Conservation (phyloP, 768 basidiomycete genomes). For the Lentinula lateritia region DNA sequence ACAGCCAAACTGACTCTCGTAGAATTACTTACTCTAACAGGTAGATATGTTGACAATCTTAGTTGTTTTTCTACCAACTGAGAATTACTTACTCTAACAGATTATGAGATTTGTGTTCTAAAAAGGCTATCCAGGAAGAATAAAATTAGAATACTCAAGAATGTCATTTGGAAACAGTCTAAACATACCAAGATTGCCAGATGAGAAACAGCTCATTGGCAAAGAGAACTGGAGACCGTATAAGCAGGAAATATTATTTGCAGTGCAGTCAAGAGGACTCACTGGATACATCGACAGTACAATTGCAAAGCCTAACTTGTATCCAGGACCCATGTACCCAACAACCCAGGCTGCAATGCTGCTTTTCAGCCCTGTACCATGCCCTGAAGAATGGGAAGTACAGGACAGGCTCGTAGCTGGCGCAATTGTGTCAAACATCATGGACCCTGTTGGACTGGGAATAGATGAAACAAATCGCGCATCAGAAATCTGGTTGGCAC, state of each 20-base stretch:
- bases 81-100: too few relatives aligned
- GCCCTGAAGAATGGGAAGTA: background rate
- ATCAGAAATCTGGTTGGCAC: background rate
- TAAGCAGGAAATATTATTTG: background rate
- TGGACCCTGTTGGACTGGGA: background rate
- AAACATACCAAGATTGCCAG: background rate
- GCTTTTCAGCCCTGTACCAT: background rate
- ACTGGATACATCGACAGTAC: background rate
- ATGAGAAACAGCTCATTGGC: background rate
- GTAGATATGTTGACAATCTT: too few relatives aligned
- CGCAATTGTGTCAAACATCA: too few relatives aligned
- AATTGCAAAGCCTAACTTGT: background rate
- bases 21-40: too few relatives aligned
- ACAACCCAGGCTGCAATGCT: background rate
- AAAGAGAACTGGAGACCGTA: background rate
- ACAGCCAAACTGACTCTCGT: too few relatives aligned
- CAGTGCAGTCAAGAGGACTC: background rate
- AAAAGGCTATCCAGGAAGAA: too few relatives aligned
- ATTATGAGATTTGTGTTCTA: too few relatives aligned
- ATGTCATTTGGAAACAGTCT: too few relatives aligned
- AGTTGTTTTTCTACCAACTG: too few relatives aligned
- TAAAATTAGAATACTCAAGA: too few relatives aligned
- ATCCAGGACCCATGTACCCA: background rate
- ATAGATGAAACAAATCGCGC: background rate
- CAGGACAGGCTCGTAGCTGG: background rate